A percentile compares a stretch with the other conserved stretches of the same genome.
Conservation (phyloP, 2,329 filamentous ascomycete species). For the Clonostachys chloroleuca region DNA sequence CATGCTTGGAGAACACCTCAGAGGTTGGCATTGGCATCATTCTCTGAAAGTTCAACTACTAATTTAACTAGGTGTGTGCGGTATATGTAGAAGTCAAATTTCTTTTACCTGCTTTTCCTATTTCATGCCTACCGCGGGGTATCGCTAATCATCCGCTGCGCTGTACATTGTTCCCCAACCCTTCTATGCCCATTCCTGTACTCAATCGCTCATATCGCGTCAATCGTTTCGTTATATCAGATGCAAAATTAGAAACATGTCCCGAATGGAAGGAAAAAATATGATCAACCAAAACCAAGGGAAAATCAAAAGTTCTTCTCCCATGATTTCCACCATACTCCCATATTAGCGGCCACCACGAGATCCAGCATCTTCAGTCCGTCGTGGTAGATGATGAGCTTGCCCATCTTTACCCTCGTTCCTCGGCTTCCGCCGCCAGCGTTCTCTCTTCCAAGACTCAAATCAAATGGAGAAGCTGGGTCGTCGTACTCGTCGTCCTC, state of each 20-base stretch:
- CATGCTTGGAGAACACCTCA: no score
- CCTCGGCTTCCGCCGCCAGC: slow-evolving; percentile 85
- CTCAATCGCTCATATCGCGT: not conserved
- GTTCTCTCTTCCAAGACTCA: slow-evolving; percentile 74
- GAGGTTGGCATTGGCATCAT: no score
- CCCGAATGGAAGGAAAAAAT: not conserved
- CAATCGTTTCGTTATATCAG: not conserved
- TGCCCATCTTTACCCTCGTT: slow-evolving; percentile 87
- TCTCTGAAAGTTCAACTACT: no score
- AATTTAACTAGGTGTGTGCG: no score
- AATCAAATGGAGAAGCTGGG: slow-evolving; percentile 47
- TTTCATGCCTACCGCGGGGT: no score
- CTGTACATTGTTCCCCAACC: no score
- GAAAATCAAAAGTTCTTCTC: slow-evolving; percentile 43
- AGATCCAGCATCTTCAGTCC: slow-evolving; percentile 95
- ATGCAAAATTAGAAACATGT: not conserved
- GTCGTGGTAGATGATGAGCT: slow-evolving; percentile 84
- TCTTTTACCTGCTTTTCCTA: no score
- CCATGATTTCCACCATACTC: slow-evolving; percentile 90
- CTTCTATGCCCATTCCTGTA: not conserved
- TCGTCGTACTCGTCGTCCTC: slow-evolving; percentile 34
- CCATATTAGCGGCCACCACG: slow-evolving; percentile 85
- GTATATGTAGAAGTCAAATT: no score
- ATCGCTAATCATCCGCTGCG: no score
- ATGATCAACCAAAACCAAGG: slow-evolving; percentile 1